phyloP scores from a whole-genome alignment of 139 green algal species.

The Asterochloris erici region DNA sequence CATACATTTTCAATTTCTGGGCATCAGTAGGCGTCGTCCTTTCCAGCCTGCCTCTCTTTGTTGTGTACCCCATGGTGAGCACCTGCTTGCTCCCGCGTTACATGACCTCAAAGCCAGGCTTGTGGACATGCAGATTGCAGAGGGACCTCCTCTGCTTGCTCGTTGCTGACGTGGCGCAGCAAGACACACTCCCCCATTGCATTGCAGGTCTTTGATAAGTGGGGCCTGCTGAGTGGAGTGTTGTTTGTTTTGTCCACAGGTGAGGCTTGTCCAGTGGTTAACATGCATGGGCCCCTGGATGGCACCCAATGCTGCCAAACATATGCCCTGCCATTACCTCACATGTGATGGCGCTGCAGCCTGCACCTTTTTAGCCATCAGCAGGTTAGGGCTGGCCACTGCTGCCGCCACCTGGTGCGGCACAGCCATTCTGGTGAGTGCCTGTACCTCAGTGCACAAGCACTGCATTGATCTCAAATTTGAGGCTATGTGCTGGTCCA shows the following conservation, averaged over 20 bases:
- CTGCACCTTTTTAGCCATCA: background rate
- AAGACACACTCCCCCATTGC: too few species aligned
- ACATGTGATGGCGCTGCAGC: background rate
- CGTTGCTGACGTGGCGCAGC: background rate
- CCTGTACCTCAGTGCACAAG: too few species aligned
- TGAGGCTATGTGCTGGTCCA: too few species aligned
- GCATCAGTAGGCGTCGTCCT: background rate
- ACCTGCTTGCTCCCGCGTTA: background rate
- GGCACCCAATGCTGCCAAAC: too few species aligned
- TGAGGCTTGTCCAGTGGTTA: too few species aligned
- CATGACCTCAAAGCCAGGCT: background rate
- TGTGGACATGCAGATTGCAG: background rate
- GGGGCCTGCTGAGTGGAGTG: background rate
- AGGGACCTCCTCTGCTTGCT: background rate
- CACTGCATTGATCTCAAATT: too few species aligned
- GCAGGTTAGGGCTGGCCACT: background rate
- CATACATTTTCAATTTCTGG: slow-evolving; percentile 18
- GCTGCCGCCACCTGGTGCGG: background rate
- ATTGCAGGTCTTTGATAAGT: background rate
- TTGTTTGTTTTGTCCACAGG: background rate
- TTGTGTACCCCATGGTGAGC: slow-evolving; percentile 7
- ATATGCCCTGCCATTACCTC: too few species aligned
- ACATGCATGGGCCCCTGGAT: too few species aligned
- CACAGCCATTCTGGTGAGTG: background rate
- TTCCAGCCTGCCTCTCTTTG: background rate